These are phyloP conservation scores for Rhynchospora pubera DNA, from an alignment of 176 grass and related monocot species.

Conservation along the genomic window DNA sequence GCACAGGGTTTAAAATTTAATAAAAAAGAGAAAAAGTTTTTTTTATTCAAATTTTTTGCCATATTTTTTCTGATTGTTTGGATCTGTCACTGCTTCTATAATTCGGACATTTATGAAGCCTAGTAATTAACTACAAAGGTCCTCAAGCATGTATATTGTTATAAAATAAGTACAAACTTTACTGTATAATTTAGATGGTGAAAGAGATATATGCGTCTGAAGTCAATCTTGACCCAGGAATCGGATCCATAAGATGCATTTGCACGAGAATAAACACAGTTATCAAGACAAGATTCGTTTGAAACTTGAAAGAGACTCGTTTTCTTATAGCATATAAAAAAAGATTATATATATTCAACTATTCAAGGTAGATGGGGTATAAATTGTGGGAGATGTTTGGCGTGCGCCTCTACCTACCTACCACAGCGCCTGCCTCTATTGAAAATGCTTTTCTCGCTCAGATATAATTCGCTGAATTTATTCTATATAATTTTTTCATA, in stretches of 20 bases:
- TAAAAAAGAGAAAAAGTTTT: too few species aligned
- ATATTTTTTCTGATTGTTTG: too few species aligned
- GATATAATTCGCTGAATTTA: slow-evolving; percentile 1
- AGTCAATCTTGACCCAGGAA: slow-evolving; percentile 4
- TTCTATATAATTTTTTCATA: not conserved
- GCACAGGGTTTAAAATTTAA: too few species aligned
- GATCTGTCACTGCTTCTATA: too few species aligned
- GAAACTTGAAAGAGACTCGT: not conserved
- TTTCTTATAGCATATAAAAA: not conserved
- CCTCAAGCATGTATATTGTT: too few species aligned
- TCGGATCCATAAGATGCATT: not conserved
- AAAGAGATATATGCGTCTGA: too few species aligned
- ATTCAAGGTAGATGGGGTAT: not conserved
- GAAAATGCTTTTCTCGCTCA: not conserved
- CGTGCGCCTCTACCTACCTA: not conserved
- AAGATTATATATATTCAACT: not conserved
- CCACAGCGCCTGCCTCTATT: not conserved
- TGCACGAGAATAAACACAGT: not conserved
- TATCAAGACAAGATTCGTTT: not conserved
- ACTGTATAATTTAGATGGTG: too few species aligned
- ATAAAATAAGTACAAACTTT: too few species aligned
- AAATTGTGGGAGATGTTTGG: not conserved
- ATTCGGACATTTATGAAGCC: too few species aligned
- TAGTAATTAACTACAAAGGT: too few species aligned
- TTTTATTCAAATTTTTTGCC: too few species aligned